These are phyloP conservation scores for Candida hungchunana DNA, from an alignment of 805 yeast genomes.

Conservation along the genomic window DNA sequence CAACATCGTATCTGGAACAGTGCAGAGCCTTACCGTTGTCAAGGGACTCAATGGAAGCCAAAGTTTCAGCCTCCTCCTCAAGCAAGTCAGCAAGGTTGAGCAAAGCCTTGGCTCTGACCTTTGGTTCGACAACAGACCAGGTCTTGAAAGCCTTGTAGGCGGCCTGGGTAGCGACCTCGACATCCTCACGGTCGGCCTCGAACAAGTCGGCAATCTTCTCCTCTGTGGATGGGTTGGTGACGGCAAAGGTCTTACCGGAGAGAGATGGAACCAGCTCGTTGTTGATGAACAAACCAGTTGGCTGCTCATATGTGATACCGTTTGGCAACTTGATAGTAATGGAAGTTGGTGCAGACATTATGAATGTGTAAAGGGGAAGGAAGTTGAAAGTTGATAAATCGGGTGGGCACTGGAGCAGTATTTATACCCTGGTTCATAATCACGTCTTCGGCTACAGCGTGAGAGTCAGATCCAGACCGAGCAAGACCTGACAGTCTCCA, in stretches of 20 bases:
- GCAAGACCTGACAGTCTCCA: no score
- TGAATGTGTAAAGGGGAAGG: conserved; percentile 1
- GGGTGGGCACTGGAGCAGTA: no score
- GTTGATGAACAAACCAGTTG: conserved; percentile 64
- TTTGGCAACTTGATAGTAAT: conserved; percentile 44
- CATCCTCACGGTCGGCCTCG: conserved; percentile 47
- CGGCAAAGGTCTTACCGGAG: conserved; percentile 51
- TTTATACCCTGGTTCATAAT: no score
- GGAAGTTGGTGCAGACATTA: conserved; percentile 19
- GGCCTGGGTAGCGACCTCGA: conserved; percentile 52
- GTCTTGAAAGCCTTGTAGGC: conserved; percentile 63
- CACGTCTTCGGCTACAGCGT: no score
- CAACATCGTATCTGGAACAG: conserved; percentile 46
- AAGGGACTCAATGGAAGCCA: conserved; percentile 46
- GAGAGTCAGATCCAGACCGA: no score
- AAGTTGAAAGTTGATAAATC: no score
- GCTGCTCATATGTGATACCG: conserved; percentile 51
- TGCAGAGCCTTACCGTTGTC: conserved; percentile 51
- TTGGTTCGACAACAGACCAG: conserved; percentile 46
- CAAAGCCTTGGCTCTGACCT: conserved; percentile 37
- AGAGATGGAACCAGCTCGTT: conserved; percentile 56
- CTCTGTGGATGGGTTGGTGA: conserved; percentile 56
- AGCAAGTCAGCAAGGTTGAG: conserved; percentile 46
- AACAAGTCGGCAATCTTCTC: conserved; percentile 51
- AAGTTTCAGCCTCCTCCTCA: conserved; percentile 43